A percentile compares a stretch with the other conserved stretches of the same genome.
phyloP scores from a whole-genome alignment of 495 filamentous ascomycete genomes.

The Aspergillus egyptiacus region DNA sequence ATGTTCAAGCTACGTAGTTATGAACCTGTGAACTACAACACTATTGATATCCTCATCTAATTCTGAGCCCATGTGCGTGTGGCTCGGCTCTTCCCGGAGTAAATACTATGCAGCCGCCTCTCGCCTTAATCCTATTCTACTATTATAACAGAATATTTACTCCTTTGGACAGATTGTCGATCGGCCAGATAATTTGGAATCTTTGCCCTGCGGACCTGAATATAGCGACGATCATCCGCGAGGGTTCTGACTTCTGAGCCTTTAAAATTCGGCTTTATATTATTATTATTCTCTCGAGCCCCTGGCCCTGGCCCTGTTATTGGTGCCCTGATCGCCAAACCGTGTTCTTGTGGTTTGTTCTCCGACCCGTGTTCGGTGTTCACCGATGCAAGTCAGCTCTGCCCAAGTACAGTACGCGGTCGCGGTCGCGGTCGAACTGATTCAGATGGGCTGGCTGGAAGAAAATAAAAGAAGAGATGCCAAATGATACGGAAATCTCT shows the following conservation, averaged over 20 bases:
- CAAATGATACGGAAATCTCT: too few species aligned
- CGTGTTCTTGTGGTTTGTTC: not conserved
- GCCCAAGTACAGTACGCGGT: too few species aligned
- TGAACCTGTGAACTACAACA: not conserved
- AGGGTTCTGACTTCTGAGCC: not conserved
- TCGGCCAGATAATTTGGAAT: conserved; percentile 4
- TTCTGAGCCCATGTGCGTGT: conserved; percentile 2
- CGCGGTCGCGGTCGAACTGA: too few species aligned
- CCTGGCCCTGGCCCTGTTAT: not conserved
- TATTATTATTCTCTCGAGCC: not conserved
- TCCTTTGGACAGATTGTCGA: too few species aligned
- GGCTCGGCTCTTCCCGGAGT: conserved; percentile 4
- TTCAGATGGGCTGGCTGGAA: too few species aligned
- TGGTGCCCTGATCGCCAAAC: not conserved
- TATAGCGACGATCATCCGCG: conserved; percentile 1
- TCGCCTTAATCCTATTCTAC: too few species aligned
- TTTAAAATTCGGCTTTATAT: not conserved
- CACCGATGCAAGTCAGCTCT: too few species aligned
- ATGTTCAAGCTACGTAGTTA: too few species aligned
- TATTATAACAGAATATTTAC: too few species aligned
- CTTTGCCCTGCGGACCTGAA: not conserved
- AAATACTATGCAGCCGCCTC: not conserved
- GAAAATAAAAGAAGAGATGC: too few species aligned
- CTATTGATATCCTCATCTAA: not conserved
- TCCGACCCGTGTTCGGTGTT: too few species aligned